Evolutionary conservation across 2,329 filamentous ascomycete species (phyloP).

Genomic region (Fusarium udum): DNA sequence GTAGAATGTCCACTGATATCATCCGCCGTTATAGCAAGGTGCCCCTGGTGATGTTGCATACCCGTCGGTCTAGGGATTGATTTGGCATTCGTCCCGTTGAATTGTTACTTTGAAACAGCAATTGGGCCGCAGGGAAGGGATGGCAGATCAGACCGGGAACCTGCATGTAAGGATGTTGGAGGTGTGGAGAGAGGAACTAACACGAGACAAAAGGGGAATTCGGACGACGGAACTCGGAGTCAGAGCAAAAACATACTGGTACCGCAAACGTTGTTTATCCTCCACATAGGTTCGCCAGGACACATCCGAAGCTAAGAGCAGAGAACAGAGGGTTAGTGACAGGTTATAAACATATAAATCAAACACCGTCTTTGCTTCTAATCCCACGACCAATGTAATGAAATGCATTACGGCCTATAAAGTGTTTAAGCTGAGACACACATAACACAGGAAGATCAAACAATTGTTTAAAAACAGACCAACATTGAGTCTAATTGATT

Average conservation of each 20-base stretch:
- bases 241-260: neutral
- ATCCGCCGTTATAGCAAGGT: constrained; percentile 12
- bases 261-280: neutral
- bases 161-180: constrained; percentile 12
- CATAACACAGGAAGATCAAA: too few species aligned
- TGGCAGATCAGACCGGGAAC: constrained; percentile 31
- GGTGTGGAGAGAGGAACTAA: neutral
- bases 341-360: neutral
- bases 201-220: neutral
- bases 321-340: neutral
- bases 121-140: constrained; percentile 19
- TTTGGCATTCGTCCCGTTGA: constrained; percentile 19
- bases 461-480: constrained; percentile 20
- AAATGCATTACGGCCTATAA: neutral
- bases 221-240: neutral
- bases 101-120: constrained; percentile 26
- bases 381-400: neutral
- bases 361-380: neutral
- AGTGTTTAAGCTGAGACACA: neutral
- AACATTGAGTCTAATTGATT: constrained; percentile 33
- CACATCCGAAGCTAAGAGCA: neutral
- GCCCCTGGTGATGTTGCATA: constrained; percentile 4
- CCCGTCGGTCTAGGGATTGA: constrained; percentile 8
- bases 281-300: constrained; percentile 15
- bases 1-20: constrained; percentile 11